These are phyloP conservation scores for Didymellaceae sp. DNA, from an alignment of 2,329 filamentous ascomycete species.

Conservation along the genomic window DNA sequence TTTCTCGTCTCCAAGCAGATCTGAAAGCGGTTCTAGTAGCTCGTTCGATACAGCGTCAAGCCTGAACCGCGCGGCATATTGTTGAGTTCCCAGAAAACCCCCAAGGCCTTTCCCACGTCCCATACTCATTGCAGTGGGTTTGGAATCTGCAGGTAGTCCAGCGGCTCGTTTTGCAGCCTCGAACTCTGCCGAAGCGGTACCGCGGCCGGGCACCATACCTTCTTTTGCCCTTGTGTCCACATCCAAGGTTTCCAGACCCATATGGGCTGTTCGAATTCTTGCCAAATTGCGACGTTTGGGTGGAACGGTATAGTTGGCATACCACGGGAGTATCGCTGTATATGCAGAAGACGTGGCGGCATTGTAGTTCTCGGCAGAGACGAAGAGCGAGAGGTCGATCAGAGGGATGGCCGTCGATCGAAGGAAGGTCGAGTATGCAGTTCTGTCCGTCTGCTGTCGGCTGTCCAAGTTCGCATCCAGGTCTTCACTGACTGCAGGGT, in stretches of 20 bases:
- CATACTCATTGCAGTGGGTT: slow-evolving; percentile 53
- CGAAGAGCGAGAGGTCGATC: slow-evolving; percentile 85
- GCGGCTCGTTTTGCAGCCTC: slow-evolving; percentile 47
- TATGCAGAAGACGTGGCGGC: slow-evolving; percentile 79
- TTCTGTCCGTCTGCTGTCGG: slow-evolving; percentile 52
- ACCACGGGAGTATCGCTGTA: slow-evolving; percentile 80
- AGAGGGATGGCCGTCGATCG: slow-evolving; percentile 76
- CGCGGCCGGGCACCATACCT: slow-evolving; percentile 36
- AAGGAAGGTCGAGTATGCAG: slow-evolving; percentile 69
- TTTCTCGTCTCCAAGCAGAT: slow-evolving; percentile 62
- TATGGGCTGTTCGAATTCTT: slow-evolving; percentile 66
- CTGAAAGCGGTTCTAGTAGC: slow-evolving; percentile 72
- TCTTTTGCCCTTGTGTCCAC: slow-evolving; percentile 51
- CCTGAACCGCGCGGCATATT: slow-evolving; percentile 75
- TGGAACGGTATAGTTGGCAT: slow-evolving; percentile 85
- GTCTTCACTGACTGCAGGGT: slow-evolving; percentile 33
- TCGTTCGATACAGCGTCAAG: slow-evolving; percentile 75
- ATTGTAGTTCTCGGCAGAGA: slow-evolving; percentile 87
- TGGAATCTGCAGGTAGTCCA: slow-evolving; percentile 45
- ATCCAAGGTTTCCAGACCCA: slow-evolving; percentile 56
- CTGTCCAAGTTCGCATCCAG: slow-evolving; percentile 39
- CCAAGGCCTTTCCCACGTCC: slow-evolving; percentile 65
- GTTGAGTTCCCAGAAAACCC: slow-evolving; percentile 68
- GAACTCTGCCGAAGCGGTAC: slow-evolving; percentile 43
- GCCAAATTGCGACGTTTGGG: slow-evolving; percentile 74